Conservation (phyloP, 2,329 filamentous ascomycete species). For the Cladosporium halotolerans region DNA sequence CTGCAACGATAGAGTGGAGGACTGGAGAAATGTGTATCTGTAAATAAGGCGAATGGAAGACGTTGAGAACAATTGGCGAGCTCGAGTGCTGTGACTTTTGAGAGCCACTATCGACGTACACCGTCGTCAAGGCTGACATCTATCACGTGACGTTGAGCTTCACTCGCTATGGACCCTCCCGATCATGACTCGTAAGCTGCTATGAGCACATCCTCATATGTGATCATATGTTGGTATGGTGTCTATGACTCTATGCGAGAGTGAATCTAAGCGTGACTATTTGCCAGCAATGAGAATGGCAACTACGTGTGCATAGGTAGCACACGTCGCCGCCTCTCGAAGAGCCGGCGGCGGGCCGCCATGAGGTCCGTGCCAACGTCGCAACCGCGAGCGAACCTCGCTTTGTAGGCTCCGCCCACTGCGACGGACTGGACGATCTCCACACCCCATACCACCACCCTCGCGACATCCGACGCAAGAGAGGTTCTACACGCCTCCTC, state of each 20-base stretch:
- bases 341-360: too few species aligned
- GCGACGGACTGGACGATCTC: background rate
- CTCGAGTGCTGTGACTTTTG: background rate
- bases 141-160: background rate
- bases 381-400: background rate
- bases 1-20: background rate
- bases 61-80: background rate
- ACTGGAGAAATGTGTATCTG: conserved; percentile 11
- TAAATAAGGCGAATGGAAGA: conserved; percentile 15
- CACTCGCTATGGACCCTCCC: too few species aligned
- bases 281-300: too few species aligned
- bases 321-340: too few species aligned
- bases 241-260: too few species aligned
- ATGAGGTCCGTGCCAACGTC: too few species aligned
- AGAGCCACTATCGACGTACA: too few species aligned
- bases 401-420: background rate
- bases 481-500: background rate
- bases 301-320: too few species aligned
- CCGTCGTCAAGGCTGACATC: background rate
- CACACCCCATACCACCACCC: background rate
- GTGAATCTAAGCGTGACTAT: too few species aligned
- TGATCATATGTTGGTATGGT: too few species aligned
- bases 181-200: too few species aligned
- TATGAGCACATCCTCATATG: too few species aligned
- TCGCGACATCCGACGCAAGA: conserved; percentile 5